Evolutionary conservation across 495 filamentous ascomycete species (phyloP), one percentile per base, ranked within the genome.

Genomic region (Aspergillus haitiensis): DNA sequence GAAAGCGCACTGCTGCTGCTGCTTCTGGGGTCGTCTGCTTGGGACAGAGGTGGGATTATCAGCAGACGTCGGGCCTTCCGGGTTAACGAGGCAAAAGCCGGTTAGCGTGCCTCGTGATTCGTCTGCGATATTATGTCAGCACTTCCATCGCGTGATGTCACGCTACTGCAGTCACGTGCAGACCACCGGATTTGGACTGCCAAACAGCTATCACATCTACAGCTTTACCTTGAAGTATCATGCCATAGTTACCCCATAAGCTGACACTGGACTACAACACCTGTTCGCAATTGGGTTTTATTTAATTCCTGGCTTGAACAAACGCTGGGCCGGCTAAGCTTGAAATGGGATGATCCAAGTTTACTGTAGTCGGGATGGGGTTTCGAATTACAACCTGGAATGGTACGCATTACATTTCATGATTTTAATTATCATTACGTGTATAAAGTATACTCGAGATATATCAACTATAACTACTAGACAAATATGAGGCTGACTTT

Each of bases 381-480:
- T 78, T 93, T 62, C 84, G 90, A 57, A 89, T 93, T 62, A 93
- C 89, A n/a, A 91, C 89, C 45, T 93, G 92, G 92, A 96, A 96
- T 75, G 88, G 88, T 90, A 72, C 65, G 82, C 64, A 55, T 21
- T n/a, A 7, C 6, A 35, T 8, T 18, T 27, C 9, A 58, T 11
- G 48, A 52, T 15, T 6, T 55, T 55, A 6, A 55, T 31, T 15
- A 10, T 40, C 37, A 11, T 11, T 4, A 5, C 37, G 10, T 40
- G 37, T 40, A 40, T n/a, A 40, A n/a, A 40, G 37, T 11, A 11
- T 40, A 11, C n/a, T 40, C 37, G n/a, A 21, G 27, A 18, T 27
- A 44, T 12, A 15, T 31, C 13, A 40, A 65, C 32, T 33, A 18
- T 27, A 3, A 27, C 21, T 49, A 45, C 36, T 5, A 31, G 9